These are phyloP conservation scores for Przewalskia tangutica DNA, from an alignment of 257 asterid genomes.

Conservation along the genomic window DNA sequence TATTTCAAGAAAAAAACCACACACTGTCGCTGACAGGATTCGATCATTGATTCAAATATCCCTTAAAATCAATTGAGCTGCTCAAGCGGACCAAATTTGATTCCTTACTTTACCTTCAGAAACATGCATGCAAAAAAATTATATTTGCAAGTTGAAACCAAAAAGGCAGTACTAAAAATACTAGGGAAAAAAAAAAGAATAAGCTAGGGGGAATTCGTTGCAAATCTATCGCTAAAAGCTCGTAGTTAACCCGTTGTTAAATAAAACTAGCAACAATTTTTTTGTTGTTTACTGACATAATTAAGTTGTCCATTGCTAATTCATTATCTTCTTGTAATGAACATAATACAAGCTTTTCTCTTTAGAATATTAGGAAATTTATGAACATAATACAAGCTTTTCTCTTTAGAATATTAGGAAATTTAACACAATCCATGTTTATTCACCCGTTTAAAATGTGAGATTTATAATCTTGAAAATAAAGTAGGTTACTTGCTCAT, in stretches of 20 bases:
- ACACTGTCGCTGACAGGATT: no score
- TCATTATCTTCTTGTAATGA: not conserved
- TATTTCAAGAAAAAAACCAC: no score
- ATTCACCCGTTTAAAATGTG: not conserved
- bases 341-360: not conserved
- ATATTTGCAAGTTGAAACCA: not conserved
- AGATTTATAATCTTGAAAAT: not conserved
- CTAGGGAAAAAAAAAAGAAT: not conserved
- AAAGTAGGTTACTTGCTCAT: not conserved
- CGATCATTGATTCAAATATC: no score
- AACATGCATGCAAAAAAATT: not conserved
- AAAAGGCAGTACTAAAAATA: not conserved
- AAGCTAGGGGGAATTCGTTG: not conserved
- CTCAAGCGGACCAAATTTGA: no score
- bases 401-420: not conserved
- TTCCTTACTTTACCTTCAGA: not conserved
- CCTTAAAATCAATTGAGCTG: no score
- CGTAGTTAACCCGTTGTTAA: not conserved
- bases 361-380: no score
- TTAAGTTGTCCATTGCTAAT: not conserved
- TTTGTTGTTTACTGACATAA: not conserved
- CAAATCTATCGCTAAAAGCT: not conserved
- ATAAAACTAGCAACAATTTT: not conserved
- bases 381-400: not conserved
- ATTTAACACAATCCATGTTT: not conserved